Evolutionary conservation across 2,329 filamentous ascomycete species (phyloP), one percentile per base, ranked within the genome.

Genomic region (Furcasterigmium furcatum): DNA sequence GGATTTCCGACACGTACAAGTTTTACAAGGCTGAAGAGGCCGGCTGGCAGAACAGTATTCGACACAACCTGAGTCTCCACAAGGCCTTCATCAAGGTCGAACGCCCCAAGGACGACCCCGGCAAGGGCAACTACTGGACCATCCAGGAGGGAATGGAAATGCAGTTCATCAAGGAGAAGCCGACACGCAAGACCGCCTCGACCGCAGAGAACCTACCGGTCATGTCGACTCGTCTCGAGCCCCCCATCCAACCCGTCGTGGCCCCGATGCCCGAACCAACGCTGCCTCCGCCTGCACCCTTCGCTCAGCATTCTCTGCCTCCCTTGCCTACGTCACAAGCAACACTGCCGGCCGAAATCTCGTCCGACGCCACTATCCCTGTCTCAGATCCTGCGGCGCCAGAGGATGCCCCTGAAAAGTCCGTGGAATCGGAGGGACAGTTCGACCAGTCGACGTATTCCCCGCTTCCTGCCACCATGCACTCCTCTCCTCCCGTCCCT

Each of bases 21-120:
- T 96, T 92, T 68, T 99, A 97, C 72, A 85, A 81, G 55, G 80
- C 83, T 36, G 80, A 85, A 46, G 91, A 96, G 58, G 84, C 88
- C 10, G 92, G 94, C 52, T 99, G 94, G 94, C 92, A 97, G 68
- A 99, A 99, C 67, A 97, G 94, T 71, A 99, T 99, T 64, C 87
- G 94, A 27, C 94, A 99, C 68, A 99, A 99, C 57, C 82, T 99
- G 27, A 96, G 91, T 61, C 76, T 99, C 38, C 95, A 96, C 76
- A 97, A 97, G 70, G 89, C 88, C 39, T 97, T 97, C 61, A 84
- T 91, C 63, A 97, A 97, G 71, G 87, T 95, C 60, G 91, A 96
- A 66, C 82, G 94, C 48, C 91, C 91, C 46, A 97, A 97, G 74
- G 91, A 96, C 61, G 94, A 97, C 59, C 91, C 92, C 4, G 94